Evolutionary conservation across 2,329 filamentous ascomycete genomes (phyloP).

Genomic region (Dryadomyces sulphureus): DNA sequence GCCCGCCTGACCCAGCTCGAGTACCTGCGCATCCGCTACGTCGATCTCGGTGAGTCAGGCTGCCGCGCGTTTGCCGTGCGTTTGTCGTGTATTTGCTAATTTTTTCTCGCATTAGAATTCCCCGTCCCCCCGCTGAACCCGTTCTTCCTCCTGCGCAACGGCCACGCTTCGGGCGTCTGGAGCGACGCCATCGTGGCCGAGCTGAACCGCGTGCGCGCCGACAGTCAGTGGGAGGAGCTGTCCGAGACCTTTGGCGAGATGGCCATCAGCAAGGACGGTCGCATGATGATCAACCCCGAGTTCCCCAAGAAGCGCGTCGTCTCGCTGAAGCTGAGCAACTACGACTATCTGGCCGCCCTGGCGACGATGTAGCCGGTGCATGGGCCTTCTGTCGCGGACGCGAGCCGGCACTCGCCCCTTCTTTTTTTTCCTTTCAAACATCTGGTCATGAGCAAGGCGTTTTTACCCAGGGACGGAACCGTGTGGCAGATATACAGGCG

Average conservation of each 20-base stretch:
- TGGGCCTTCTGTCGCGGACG: background rate
- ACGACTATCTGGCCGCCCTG: conserved; percentile 29
- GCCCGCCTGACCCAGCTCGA: conserved; percentile 42
- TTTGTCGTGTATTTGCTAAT: background rate
- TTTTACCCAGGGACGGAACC: background rate
- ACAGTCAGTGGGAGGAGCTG: conserved; percentile 44
- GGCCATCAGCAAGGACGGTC: conserved; percentile 42
- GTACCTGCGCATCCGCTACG: conserved; percentile 57
- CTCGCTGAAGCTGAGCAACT: conserved; percentile 43
- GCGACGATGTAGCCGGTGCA: conserved; percentile 3
- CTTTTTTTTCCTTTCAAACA: background rate
- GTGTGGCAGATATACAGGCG: background rate
- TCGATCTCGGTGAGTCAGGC: conserved; percentile 45
- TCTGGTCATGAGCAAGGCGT: conserved; percentile 3
- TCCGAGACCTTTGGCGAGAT: conserved; percentile 49
- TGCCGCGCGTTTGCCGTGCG: background rate
- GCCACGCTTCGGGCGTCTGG: conserved; percentile 55
- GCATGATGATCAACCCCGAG: conserved; percentile 40
- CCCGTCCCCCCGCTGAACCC: conserved; percentile 57
- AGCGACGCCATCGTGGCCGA: conserved; percentile 50
- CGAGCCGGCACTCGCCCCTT: background rate
- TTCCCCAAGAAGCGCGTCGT: conserved; percentile 35
- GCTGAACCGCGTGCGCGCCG: conserved; percentile 43
- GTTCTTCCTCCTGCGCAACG: conserved; percentile 49
- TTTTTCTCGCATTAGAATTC: conserved; percentile 35